Evolutionary conservation across 2,329 filamentous ascomycete species (phyloP), one percentile per base, ranked within the genome.

Genomic region (Raffaelea arxii): DNA sequence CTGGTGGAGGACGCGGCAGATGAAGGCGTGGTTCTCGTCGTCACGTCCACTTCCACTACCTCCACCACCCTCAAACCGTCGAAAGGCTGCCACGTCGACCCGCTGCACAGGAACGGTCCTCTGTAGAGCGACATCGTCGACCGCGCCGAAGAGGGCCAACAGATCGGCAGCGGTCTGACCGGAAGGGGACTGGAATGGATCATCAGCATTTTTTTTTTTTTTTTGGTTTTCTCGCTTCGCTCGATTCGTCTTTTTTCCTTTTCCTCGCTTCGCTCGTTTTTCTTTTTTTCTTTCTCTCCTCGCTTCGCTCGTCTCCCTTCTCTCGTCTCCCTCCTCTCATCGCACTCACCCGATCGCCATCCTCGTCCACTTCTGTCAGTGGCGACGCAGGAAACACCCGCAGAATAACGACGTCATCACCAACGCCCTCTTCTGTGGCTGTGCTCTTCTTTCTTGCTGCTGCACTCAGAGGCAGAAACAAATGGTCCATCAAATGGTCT

Each of bases 371-470:
- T 1, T 23, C 4, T 6, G 43, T 43, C 24, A 52, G 18, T 1
- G 50, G 50, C 5, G 50, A 51, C 9, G 50, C 47, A 3, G 50
- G 45, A 16, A 51, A 49, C n/a, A 51, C n/a, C n/a, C n/a, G n/a
- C n/a, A n/a, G n/a, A n/a, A n/a, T n/a, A n/a, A n/a, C n/a, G n/a
- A n/a, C n/a, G n/a, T n/a, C n/a, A n/a, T n/a, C n/a, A n/a, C n/a
- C n/a, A n/a, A n/a, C n/a, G n/a, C n/a, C n/a, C n/a, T n/a, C n/a
- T n/a, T n/a, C n/a, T n/a, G n/a, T n/a, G n/a, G n/a, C n/a, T n/a
- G n/a, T n/a, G n/a, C n/a, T n/a, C n/a, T n/a, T n/a, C n/a, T n/a
- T n/a, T n/a, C n/a, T n/a, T n/a, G n/a, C n/a, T n/a, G n/a, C n/a
- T 10, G 27, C 27, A 32, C 27, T 32, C 27, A 32, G 27, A 32